A percentile compares a stretch with the other conserved stretches of the same genome.
phyloP scores from a whole-genome alignment of 306 rosid genomes.

The Notholithocarpus densiflorus region DNA sequence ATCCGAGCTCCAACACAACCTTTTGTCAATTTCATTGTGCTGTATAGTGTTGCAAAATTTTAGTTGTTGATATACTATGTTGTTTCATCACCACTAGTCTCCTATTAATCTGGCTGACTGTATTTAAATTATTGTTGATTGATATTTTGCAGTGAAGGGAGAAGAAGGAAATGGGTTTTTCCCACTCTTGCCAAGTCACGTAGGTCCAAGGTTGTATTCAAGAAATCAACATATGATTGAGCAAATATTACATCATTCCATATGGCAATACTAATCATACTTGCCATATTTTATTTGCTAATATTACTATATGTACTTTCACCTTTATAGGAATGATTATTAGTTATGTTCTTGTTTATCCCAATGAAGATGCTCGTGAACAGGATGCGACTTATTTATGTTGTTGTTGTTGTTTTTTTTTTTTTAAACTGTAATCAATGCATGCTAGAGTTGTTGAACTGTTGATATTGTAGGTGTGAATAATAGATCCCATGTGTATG shows the following conservation, averaged over 20 bases:
- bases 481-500: not conserved
- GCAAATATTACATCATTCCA: not conserved
- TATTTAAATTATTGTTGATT: constrained; percentile 27
- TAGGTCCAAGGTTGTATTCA: constrained; percentile 46
- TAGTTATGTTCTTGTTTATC: not conserved
- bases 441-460: not conserved
- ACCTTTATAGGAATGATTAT: not conserved
- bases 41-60: constrained; percentile 1
- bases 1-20: not conserved
- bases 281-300: not conserved
- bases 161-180: constrained; percentile 89
- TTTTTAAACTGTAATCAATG: not conserved
- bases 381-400: not conserved
- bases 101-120: constrained; percentile 10
- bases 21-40: not conserved
- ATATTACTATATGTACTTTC: not conserved
- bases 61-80: not conserved
- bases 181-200: constrained; percentile 59
- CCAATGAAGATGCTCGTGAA: not conserved
- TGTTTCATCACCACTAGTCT: constrained; percentile 15
- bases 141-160: constrained; percentile 79
- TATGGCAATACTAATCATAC: not conserved
- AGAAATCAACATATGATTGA: not conserved
- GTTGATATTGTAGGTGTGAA: not conserved
- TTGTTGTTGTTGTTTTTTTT: not conserved